phyloP scores from a whole-genome alignment of 129 eudicot genomes.

The Helianthus annuus region HanXRQr2.0-SUNRISE NC_035443.2:29991053-29991552 shows the following conservation, averaged over 20 bases:
- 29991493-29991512: slow-evolving; percentile 70
- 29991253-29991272: not conserved
- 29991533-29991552: slow-evolving; percentile 23
- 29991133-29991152: no score
- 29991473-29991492: not conserved
- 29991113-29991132: no score
- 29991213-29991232: not conserved
- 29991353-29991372: slow-evolving; percentile 35
- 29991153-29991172: no score
- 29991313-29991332: slow-evolving; percentile 16
- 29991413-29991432: not conserved
- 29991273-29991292: not conserved
- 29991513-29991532: slow-evolving; percentile 6
- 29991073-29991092: no score
- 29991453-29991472: not conserved
- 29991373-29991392: slow-evolving; percentile 30
- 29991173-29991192: not conserved
- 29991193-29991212: slow-evolving; percentile 10
- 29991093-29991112: no score
- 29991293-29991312: slow-evolving; percentile 35
- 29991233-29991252: not conserved
- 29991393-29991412: slow-evolving; percentile 44
- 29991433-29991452: not conserved
- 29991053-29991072: no score
- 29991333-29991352: slow-evolving; percentile 36